Conservation (phyloP, 495 filamentous ascomycete species). For the Talaromyces borbonicus region DNA sequence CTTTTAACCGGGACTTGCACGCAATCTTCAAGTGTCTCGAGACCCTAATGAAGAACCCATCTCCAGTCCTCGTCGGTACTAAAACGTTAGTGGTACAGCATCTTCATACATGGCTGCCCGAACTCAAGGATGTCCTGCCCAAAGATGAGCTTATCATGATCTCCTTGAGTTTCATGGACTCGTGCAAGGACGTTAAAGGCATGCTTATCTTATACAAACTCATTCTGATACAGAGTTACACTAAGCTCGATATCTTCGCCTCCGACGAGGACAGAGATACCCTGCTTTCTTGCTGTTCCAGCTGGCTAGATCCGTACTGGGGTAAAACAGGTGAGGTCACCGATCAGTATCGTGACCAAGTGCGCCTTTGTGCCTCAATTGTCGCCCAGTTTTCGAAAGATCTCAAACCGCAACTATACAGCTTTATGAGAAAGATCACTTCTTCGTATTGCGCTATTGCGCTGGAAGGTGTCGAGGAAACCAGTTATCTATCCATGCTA, state of each 20-base stretch:
- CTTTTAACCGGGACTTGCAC: constrained; percentile 75
- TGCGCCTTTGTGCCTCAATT: constrained; percentile 84
- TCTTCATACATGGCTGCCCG: constrained; percentile 93
- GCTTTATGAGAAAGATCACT: constrained; percentile 83
- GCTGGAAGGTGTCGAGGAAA: constrained; percentile 49
- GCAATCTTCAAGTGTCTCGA: constrained; percentile 86
- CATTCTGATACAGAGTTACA: constrained; percentile 83
- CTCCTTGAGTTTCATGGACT: constrained; percentile 86
- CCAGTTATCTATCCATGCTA: constrained; percentile 66
- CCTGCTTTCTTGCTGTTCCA: constrained; percentile 69
- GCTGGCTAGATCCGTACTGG: constrained; percentile 95
- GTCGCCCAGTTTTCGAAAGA: constrained; percentile 72
- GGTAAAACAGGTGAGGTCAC: constrained; percentile 62
- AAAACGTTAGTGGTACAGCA: constrained; percentile 94
- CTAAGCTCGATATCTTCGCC: constrained; percentile 67
- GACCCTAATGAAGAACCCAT: constrained; percentile 73
- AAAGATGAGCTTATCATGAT: constrained; percentile 83
- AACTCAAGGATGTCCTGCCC: constrained; percentile 64
- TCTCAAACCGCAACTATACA: constrained; percentile 69
- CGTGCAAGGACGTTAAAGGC: constrained; percentile 77
- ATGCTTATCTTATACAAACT: constrained; percentile 94
- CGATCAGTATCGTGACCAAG: constrained; percentile 85
- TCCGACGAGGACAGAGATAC: constrained; percentile 61
- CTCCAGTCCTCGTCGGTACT: constrained; percentile 79
- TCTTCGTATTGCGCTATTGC: constrained; percentile 78